These are phyloP conservation scores for Aspergillus nomiae DNA, from an alignment of 2,329 filamentous ascomycete genomes.

Conservation along the genomic window DNA sequence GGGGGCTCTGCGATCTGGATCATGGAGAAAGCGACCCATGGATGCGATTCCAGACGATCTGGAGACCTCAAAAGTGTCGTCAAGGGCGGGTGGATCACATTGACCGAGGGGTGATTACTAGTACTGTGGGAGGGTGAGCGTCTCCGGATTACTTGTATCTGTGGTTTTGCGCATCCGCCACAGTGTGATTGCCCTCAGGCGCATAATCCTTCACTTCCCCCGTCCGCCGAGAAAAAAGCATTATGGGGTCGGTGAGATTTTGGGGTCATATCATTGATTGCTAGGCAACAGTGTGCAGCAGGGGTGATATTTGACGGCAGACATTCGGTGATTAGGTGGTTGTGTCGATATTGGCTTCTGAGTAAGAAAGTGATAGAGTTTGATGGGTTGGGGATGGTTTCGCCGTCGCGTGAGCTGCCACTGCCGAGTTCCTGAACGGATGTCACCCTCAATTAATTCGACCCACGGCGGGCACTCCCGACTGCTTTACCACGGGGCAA, in stretches of 20 bases:
- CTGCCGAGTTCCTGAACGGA: not conserved
- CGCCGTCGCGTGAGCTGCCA: not conserved
- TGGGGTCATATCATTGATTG: not conserved
- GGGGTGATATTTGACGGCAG: not conserved
- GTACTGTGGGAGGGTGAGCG: not conserved
- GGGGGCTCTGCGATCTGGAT: constrained; percentile 23
- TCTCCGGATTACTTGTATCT: not conserved
- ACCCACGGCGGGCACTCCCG: not conserved
- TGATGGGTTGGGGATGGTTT: not conserved
- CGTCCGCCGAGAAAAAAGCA: not conserved
- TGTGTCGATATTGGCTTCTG: not conserved
- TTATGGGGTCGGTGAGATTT: not conserved
- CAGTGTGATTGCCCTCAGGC: not conserved
- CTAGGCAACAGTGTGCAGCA: not conserved
- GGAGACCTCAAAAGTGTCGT: not conserved
- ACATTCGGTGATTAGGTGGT: not conserved
- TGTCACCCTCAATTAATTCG: not conserved
- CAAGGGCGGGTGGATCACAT: not conserved
- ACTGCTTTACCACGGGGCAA: not conserved
- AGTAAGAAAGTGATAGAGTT: not conserved
- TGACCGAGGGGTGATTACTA: not conserved
- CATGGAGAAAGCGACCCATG: constrained; percentile 23
- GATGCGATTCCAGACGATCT: too few relatives aligned
- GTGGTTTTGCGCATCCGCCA: not conserved
- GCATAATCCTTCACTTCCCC: not conserved